Evolutionary conservation across 2,329 filamentous ascomycete genomes (phyloP), one percentile per base, ranked within the genome.

Genomic region (Dothiorella sarmentorum): DNA sequence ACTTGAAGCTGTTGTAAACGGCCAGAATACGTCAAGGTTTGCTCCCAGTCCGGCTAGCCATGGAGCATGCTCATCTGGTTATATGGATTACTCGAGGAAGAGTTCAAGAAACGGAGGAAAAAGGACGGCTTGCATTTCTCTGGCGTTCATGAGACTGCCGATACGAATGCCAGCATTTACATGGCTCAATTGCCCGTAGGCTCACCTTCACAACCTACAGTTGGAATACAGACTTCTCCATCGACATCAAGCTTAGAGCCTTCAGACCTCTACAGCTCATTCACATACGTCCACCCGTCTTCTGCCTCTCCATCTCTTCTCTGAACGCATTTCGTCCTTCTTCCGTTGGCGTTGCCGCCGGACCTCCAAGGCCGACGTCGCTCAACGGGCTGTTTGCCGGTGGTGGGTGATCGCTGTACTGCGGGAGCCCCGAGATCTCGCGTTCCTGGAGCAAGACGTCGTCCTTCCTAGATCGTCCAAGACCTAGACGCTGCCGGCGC

Each of bases 1-100:
- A 86, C 61, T 76, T 97, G 75, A 96, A 94, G 81, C 74, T 97
- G 69, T 74, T 97, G 68, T 96, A 78, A 79, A 51, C 10, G 13
- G 15, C 15, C 9, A 4, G 13, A 6, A 24, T 5, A 18, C 22
- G 15, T 9, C 7, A 2, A 29, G 11, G 7, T 17, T 13, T 10
- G 15, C 29, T n/a, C n/a, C n/a, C n/a, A n/a, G n/a, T n/a, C n/a
- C n/a, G n/a, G n/a, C n/a, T n/a, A 13, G 29, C 29, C 7, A 10
- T 31, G 3, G 7, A 10, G 7, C 10, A 31, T n/a, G 9, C 29
- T 7, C 10, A 13, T 31, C 29, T 11, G 7, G 29, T 31, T 31
- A 0, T 13, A 37, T 37, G 3, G 4, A 37, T 4, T 17, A 6
- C 7, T 7, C 7, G 7, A 37, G 4, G 17, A 15, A 17, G 33